Conservation (phyloP, 2,329 filamentous ascomycete genomes). For the Cylindrodendrum hubeiense region DNA sequence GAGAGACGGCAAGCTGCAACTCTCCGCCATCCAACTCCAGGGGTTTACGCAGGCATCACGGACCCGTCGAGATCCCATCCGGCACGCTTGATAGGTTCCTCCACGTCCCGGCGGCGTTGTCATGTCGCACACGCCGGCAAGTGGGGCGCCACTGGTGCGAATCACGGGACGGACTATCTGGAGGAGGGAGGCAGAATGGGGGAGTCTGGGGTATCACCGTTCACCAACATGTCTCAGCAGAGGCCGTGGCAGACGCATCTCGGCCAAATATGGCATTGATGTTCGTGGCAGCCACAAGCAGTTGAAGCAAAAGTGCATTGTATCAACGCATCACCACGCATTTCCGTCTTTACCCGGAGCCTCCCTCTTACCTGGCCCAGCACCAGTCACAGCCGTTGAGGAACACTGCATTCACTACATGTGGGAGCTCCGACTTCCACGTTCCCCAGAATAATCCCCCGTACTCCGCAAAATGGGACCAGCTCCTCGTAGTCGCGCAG, state of each 20-base stretch:
- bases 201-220: neutral
- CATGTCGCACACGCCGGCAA: constrained; percentile 11
- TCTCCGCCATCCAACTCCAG: neutral
- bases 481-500: neutral
- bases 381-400: neutral
- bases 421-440: too few species aligned
- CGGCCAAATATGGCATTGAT: neutral
- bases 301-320: too few species aligned
- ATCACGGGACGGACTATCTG: neutral
- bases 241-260: neutral
- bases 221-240: neutral
- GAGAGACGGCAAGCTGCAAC: neutral
- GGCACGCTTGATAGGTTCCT: constrained; percentile 7
- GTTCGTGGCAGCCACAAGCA: too few species aligned
- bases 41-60: neutral
- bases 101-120: constrained; percentile 20
- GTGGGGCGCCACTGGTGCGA: constrained; percentile 12
- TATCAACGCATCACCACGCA: too few species aligned
- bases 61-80: constrained; percentile 8
- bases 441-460: neutral
- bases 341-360: too few species aligned
- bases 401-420: too few species aligned
- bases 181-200: neutral
- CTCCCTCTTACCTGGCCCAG: too few species aligned
- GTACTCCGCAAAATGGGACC: neutral